A percentile compares a stretch with the other conserved stretches of the same genome.
phyloP scores from a whole-genome alignment of 108 stramenopile species.

The Skeletonema tropicum region DNA sequence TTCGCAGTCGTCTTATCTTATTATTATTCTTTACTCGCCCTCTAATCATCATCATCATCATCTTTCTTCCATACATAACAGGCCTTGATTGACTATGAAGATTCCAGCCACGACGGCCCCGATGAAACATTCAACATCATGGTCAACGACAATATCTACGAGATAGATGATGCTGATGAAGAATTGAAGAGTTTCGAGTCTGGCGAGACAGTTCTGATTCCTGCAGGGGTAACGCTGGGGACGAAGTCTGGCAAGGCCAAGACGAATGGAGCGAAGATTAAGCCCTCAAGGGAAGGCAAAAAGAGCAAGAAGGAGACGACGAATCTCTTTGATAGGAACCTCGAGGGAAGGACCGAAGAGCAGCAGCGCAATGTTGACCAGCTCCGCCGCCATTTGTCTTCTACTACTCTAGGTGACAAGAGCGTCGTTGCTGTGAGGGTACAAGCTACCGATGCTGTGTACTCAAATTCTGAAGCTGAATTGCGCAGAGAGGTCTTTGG shows the following conservation, averaged over 20 bases:
- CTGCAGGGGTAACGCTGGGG: neutral
- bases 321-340: neutral
- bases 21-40: too few relatives aligned
- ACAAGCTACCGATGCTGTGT: constrained; percentile 14
- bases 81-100: neutral
- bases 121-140: neutral
- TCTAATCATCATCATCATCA: neutral
- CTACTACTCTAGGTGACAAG: constrained; percentile 1
- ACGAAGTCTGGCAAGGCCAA: neutral
- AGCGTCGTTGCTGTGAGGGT: constrained; percentile 43
- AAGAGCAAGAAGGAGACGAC: neutral
- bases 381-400: neutral
- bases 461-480: neutral
- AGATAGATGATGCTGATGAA: neutral
- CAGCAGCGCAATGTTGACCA: constrained; percentile 1
- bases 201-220: neutral
- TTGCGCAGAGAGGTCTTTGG: constrained; percentile 12
- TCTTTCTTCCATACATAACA: neutral
- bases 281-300: neutral
- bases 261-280: neutral
- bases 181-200: neutral
- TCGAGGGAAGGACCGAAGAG: neutral
- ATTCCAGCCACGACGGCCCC: neutral
- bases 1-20: too few relatives aligned
- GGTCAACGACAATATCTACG: neutral